Conservation (phyloP, 495 filamentous ascomycete genomes). For the Neurospora sp. region DNA sequence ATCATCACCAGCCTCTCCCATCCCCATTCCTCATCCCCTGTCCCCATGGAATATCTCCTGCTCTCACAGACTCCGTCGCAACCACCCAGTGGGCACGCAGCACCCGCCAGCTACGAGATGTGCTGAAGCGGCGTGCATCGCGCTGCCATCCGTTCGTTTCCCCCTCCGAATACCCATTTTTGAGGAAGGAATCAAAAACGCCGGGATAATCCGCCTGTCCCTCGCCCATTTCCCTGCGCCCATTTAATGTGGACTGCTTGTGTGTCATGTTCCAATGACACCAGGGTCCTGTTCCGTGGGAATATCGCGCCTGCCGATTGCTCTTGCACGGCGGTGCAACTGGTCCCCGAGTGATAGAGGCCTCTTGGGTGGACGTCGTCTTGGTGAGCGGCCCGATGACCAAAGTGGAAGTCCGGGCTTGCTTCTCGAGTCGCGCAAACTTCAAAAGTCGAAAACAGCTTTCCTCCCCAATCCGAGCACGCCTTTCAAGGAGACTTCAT, state of each 20-base stretch:
- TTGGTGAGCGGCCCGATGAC: neutral
- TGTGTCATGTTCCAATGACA: neutral
- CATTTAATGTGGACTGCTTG: neutral
- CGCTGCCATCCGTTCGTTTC: neutral
- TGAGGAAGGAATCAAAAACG: neutral
- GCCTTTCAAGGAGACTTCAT: constrained; percentile 20
- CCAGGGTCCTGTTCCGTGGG: neutral
- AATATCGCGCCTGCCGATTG: neutral
- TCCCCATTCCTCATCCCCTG: neutral
- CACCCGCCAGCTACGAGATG: neutral
- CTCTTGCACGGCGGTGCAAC: neutral
- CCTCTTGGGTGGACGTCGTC: neutral
- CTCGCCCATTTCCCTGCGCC: neutral
- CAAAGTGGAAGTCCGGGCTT: neutral
- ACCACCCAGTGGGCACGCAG: neutral
- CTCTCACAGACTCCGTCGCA: neutral
- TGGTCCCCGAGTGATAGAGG: neutral
- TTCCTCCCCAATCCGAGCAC: neutral
- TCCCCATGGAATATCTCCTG: neutral
- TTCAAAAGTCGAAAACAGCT: neutral
- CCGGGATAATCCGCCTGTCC: neutral
- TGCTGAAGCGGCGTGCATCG: neutral
- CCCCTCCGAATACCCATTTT: neutral
- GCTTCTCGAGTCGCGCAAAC: neutral
- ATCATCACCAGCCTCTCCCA: neutral